A percentile compares a stretch with the other conserved stretches of the same genome.
phyloP scores from a whole-genome alignment of 768 basidiomycete species.

The Boletus bicolor region DNA sequence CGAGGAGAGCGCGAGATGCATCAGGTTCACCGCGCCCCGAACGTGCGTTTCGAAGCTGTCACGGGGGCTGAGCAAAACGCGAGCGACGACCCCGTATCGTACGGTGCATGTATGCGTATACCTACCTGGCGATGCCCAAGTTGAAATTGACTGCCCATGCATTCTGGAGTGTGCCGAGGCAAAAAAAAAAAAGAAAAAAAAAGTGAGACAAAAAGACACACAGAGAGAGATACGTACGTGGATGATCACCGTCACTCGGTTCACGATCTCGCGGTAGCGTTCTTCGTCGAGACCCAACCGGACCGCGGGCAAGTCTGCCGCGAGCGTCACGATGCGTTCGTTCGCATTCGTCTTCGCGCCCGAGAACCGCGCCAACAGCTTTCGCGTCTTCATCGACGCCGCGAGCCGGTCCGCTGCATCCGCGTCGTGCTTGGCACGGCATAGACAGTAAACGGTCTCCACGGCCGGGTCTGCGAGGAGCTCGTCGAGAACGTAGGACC shows the following conservation, averaged over 20 bases:
- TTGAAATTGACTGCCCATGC: conserved; percentile 60
- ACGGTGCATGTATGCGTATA: neutral
- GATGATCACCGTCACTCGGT: conserved; percentile 41
- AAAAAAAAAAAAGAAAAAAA: no score
- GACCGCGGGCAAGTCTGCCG: conserved; percentile 40
- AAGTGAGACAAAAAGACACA: neutral
- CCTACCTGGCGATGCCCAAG: conserved; percentile 31
- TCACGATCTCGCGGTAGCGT: conserved; percentile 36
- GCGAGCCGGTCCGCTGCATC: conserved; percentile 41
- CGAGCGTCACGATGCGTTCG: conserved; percentile 38
- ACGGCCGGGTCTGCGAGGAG: conserved; percentile 38
- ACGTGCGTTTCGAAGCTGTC: conserved; percentile 44
- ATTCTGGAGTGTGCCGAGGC: conserved; percentile 31
- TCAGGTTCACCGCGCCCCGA: conserved; percentile 47
- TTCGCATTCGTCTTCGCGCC: neutral
- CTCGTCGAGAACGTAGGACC: conserved; percentile 50
- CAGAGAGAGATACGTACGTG: conserved; percentile 33
- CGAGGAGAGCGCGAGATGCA: conserved; percentile 45
- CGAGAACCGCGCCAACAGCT: conserved; percentile 22
- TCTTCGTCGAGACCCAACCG: conserved; percentile 39
- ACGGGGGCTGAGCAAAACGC: conserved; percentile 1
- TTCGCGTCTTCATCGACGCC: conserved; percentile 40
- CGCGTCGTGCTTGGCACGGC: conserved; percentile 44
- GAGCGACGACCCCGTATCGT: neutral
- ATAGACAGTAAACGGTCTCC: conserved; percentile 46